Base-by-base conservation (phyloP, 768 basidiomycete species). In the Serendipita vermifera region DNA sequence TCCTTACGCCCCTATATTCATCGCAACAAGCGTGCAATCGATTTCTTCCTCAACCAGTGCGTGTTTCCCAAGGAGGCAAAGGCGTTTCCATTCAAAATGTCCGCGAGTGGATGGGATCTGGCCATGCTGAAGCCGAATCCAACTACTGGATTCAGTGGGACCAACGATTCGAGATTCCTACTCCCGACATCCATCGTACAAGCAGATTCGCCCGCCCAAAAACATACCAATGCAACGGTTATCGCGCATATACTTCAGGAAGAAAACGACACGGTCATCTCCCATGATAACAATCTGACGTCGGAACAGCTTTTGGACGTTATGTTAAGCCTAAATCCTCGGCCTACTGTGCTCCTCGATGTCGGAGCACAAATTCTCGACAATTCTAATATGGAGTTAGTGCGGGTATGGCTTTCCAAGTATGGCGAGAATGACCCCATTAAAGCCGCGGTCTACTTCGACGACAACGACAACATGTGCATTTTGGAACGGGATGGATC, bases 311-410 rank as follows among this genome's bases (percentile, higher is more conserved):
- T 73, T 53, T 58, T 76, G 17, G 13, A 60, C 1, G 55, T 66
- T 20, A 15, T 80, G 2, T 66, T 68, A 9, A n/a, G 56, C 0
- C 69, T 75, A 59, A 55, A 55, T 0, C 73, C 71, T 3, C 62
- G 66, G n/a, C 67, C 78, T 27, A 68, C 68, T 17, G 76, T 79
- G 3, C 63, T 79, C n/a, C 63, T 79, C 15, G 78, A 79, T 38
- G 77, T 79, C 11, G 79, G 78, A 2, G 78, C 78, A 0, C 78
- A 79, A 58, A 75, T 80, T 65, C 64, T 80, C 5, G 77, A 80
- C 39, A 64, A 77, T 56, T 63, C 67, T 22, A 80, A 77, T 57
- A 33, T 60, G 2, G 65, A 74, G 26, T 53, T 80, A 3, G 74
- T 69, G 1, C 33, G 55, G 17, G 38, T 61, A 1, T 80, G 78